Percentiles rank a stretch among this genome's conserved stretches.
Evolutionary conservation across 192 early-diverging fungal species (phyloP).

Genomic region (Allomyces macrogynus): DNA sequence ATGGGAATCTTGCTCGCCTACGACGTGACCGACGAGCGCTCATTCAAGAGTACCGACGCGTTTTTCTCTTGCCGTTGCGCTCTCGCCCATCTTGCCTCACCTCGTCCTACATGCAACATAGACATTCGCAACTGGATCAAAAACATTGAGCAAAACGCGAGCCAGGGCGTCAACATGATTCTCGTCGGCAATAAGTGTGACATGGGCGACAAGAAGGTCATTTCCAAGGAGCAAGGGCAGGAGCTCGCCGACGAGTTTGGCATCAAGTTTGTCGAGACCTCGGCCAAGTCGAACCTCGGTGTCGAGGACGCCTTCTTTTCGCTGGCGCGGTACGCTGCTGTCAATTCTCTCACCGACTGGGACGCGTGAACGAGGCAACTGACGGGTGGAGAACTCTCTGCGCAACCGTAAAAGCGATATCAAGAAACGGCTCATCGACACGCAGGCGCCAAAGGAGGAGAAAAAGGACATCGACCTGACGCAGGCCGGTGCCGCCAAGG

Average conservation of each 20-base stretch:
- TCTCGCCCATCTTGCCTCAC: not conserved
- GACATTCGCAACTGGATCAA: constrained; percentile 99
- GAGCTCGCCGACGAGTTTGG: constrained; percentile 81
- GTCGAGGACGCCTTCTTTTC: constrained; percentile 95
- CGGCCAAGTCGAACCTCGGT: constrained; percentile 95
- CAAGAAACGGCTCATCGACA: constrained; percentile 94
- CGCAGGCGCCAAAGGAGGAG: constrained; percentile 16
- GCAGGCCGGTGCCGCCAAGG: no score
- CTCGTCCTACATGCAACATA: constrained; percentile 10
- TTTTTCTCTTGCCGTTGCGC: constrained; percentile 2
- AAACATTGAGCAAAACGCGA: constrained; percentile 98
- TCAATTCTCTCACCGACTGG: constrained; percentile 3
- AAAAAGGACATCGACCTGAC: no score
- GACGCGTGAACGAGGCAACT: not conserved
- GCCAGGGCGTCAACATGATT: constrained; percentile 96
- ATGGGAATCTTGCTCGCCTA: constrained; percentile 98
- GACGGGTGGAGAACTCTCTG: not conserved
- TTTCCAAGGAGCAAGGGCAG: constrained; percentile 88
- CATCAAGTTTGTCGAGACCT: constrained; percentile 92
- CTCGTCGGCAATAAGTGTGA: constrained; percentile 99
- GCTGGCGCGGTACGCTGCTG: constrained; percentile 50
- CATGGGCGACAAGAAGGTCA: constrained; percentile 84
- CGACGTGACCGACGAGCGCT: constrained; percentile 96
- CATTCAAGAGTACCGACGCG: constrained; percentile 62
- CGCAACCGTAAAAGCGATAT: constrained; percentile 50